Percentiles rank a stretch among this genome's conserved stretches.
Evolutionary conservation across 176 grass and related monocot species (phyloP).

Genomic region (Bothriochloa decipiens): DNA sequence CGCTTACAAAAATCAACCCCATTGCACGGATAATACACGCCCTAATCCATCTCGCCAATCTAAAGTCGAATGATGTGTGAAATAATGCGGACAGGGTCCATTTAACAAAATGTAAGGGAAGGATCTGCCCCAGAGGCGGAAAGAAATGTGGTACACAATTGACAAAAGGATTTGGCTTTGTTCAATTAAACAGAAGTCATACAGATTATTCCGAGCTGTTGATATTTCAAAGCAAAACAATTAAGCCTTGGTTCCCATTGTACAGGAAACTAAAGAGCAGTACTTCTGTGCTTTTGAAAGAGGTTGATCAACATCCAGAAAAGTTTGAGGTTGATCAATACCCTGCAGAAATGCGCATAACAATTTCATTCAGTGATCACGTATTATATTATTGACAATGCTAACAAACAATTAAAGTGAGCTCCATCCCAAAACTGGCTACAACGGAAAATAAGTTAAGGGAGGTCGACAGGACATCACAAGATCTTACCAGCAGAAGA

Average conservation of each 20-base stretch:
- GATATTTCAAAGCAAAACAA: constrained; percentile 35
- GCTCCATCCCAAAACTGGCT: not conserved
- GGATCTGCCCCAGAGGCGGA: not conserved
- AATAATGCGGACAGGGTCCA: too few relatives aligned
- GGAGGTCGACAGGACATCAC: not conserved
- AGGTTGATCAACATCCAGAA: constrained; percentile 43
- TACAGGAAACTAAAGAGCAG: constrained; percentile 42
- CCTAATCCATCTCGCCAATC: too few relatives aligned
- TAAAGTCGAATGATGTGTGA: too few relatives aligned
- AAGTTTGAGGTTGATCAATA: constrained; percentile 19
- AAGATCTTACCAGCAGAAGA: not conserved
- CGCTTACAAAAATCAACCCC: too few relatives aligned
- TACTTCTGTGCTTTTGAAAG: constrained; percentile 26
- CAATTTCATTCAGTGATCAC: constrained; percentile 21
- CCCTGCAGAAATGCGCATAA: constrained; percentile 42
- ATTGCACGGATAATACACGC: too few relatives aligned
- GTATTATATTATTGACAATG: not conserved
- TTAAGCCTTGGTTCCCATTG: constrained; percentile 24
- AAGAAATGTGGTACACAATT: constrained; percentile 12
- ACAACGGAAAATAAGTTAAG: not conserved
- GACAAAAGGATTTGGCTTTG: constrained; percentile 24
- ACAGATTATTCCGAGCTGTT: constrained; percentile 46
- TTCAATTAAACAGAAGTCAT: constrained; percentile 38
- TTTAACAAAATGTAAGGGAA: too few relatives aligned
- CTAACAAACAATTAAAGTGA: constrained; percentile 9